Evolutionary conservation across 2,329 filamentous ascomycete genomes (phyloP).

Genomic region (Fusarium sp.): DNA sequence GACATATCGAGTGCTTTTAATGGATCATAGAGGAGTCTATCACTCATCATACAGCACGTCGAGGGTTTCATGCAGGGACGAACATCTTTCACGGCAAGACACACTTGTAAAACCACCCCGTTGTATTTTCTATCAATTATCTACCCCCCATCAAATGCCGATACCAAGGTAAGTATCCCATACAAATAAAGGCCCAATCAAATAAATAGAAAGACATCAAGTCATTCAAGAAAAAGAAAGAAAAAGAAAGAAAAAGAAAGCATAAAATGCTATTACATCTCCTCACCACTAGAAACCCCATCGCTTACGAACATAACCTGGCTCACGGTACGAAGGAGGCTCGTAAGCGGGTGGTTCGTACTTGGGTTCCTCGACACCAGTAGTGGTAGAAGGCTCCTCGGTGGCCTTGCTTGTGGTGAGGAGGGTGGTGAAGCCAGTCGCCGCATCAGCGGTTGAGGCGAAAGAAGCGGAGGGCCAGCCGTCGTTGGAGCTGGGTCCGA

Average conservation of each 20-base stretch:
- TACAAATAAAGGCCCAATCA: conserved; percentile 3
- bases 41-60: neutral
- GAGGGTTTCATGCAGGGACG: neutral
- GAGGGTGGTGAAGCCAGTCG: conserved; percentile 35
- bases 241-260: conserved; percentile 10
- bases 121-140: conserved; percentile 34
- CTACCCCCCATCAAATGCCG: conserved; percentile 8
- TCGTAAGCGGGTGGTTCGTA: conserved; percentile 42
- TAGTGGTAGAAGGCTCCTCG: neutral
- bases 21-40: neutral
- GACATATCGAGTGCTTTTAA: neutral
- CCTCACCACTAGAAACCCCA: conserved; percentile 21
- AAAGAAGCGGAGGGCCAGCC: conserved; percentile 21
- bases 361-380: conserved; percentile 12
- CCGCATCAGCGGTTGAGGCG: conserved; percentile 23
- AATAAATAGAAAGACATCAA: conserved; percentile 19
- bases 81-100: neutral
- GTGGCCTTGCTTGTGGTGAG: conserved; percentile 36
- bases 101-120: neutral
- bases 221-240: conserved; percentile 23
- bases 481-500: conserved; percentile 9
- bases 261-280: neutral
- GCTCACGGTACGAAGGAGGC: conserved; percentile 32
- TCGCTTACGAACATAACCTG: conserved; percentile 39
- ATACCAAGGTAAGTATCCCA: neutral